A percentile compares a stretch with the other conserved stretches of the same genome.
These are phyloP conservation scores for Ambrosia hybrid DNA, from an alignment of 140 eudicot species.

Conservation along the genomic window DNA sequence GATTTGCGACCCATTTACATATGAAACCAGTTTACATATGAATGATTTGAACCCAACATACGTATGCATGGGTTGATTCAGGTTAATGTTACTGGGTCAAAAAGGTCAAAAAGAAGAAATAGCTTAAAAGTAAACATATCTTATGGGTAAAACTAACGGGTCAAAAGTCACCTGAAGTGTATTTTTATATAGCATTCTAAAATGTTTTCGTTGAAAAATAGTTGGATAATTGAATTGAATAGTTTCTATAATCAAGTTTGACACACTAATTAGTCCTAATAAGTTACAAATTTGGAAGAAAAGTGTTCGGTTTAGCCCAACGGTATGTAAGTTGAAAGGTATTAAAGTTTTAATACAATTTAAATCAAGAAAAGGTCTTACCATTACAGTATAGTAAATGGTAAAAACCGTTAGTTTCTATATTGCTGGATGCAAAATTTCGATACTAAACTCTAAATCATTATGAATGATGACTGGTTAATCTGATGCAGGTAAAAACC, in stretches of 20 bases:
- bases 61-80: neutral
- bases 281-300: neutral
- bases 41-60: constrained; percentile 11
- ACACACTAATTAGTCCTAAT: neutral
- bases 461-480: neutral
- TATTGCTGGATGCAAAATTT: neutral
- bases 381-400: neutral
- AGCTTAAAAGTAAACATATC: neutral
- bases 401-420: neutral
- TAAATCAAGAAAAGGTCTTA: neutral
- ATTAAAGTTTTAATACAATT: neutral
- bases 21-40: constrained; percentile 10
- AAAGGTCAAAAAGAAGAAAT: neutral
- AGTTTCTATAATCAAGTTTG: constrained; percentile 2
- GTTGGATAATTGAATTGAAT: neutral
- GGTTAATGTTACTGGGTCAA: neutral
- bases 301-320: neutral
- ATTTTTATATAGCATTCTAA: constrained; percentile 4
- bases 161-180: neutral
- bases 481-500: neutral
- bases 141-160: neutral
- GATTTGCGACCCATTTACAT: neutral
- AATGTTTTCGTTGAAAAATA: neutral
- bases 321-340: neutral
- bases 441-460: neutral